Evolutionary conservation across 768 basidiomycete genomes (phyloP).

Genomic region (Rubroboletus pulcherrimus): DNA sequence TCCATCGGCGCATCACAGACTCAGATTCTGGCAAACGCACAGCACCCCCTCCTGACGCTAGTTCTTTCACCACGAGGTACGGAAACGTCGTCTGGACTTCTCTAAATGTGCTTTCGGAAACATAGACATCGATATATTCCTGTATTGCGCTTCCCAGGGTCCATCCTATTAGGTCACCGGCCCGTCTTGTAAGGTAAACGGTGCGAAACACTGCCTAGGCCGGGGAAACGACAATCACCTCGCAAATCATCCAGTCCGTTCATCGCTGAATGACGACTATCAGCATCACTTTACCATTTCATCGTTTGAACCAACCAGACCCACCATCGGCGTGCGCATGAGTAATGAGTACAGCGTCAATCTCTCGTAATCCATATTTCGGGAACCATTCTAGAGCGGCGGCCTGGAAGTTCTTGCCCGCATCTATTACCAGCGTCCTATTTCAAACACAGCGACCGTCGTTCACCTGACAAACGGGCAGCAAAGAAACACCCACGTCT

Average conservation of each 20-base stretch:
- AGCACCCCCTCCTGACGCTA: slow-evolving; percentile 77
- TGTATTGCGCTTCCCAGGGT: slow-evolving; percentile 66
- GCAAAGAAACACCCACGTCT: slow-evolving; percentile 43
- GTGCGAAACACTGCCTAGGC: not conserved
- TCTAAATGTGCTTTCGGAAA: slow-evolving; percentile 58
- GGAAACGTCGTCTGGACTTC: slow-evolving; percentile 74
- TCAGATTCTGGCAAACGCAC: slow-evolving; percentile 36
- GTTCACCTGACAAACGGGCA: not conserved
- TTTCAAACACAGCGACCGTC: not conserved
- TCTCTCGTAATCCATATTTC: slow-evolving; percentile 65
- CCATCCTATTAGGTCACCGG: slow-evolving; percentile 51
- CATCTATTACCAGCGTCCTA: slow-evolving; percentile 80
- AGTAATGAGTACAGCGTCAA: slow-evolving; percentile 76
- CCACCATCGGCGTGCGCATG: slow-evolving; percentile 83
- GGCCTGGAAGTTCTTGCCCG: slow-evolving; percentile 77
- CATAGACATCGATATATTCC: slow-evolving; percentile 69
- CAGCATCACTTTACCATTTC: not conserved
- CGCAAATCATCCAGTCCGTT: slow-evolving; percentile 88
- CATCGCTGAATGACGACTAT: slow-evolving; percentile 50
- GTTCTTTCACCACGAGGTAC: slow-evolving; percentile 73
- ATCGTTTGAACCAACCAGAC: not conserved
- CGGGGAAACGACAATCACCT: slow-evolving; percentile 40
- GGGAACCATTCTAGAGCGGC: slow-evolving; percentile 59
- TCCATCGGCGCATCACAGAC: not conserved
- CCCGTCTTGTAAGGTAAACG: slow-evolving; percentile 3